Evolutionary conservation across 2,329 filamentous ascomycete genomes (phyloP), one percentile per base, ranked within the genome.

Genomic region (Xylaria sp.): DNA sequence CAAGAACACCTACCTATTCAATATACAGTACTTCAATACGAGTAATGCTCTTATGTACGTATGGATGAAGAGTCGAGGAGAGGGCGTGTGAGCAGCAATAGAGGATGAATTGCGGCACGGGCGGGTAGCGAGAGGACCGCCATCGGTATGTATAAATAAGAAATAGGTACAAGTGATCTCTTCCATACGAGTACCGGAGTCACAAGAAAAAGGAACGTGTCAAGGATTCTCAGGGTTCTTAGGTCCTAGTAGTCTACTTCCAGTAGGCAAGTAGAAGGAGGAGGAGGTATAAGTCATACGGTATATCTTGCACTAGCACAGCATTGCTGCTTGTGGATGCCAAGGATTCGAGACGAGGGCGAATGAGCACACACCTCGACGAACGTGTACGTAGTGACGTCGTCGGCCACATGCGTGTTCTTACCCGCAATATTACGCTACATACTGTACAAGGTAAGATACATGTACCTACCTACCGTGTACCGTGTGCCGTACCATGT

Each of bases 321-420:
- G 55, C 39, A 58, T n/a, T 41, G 34, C 34, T 41, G 52, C 50
- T 50, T 39, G 34, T 56, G 53, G 34, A 41, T 56, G 53, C 34
- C 28, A 34, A 36, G 30, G n/a, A 55, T 36, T 53, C n/a, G 28
- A 36, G 50, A 15, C 30, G 48, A 20, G 28, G 50, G 20, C 50
- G 50, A 55, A 55, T 55, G 28, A 20, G 20, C 36, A 43, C 36
- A 43, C 34, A 43, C 12, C 53, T 41, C 10, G 5, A 20, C 55
- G 3, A 6, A 30, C 36, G 36, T 58, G 23, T 28, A 41, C 13
- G 32, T 9, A 48, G 58, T 59, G 66, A 66, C 62, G 66, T 68
- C 66, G 66, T 66, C 62, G 28, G 46, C 57, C 52, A 52, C 53
- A 43, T 59, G 59, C 46, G 39, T 55, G 39, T 63, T 8, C 45